Base-by-base conservation (phyloP, 108 stramenopile genomes). In the Nitzschia sp. region DNA sequence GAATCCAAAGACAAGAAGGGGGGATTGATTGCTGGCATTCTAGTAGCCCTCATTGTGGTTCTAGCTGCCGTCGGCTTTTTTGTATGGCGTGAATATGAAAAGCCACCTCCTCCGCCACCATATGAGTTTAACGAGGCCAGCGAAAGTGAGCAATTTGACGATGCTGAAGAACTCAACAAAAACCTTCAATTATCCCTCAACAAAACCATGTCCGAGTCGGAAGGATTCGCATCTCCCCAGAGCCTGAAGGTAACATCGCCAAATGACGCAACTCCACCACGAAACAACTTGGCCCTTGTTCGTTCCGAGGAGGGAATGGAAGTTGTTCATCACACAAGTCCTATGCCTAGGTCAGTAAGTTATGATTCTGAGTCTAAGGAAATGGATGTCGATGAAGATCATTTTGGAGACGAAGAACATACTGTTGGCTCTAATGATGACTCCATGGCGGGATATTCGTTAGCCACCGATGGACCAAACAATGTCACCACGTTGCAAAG, bases 391-490 rank as follows among this genome's bases (percentile, higher is more conserved):
- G 61, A 62, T 38, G 41, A 10, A 11, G 61, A 62, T 24, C 17
- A 2, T 1, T 21, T 20, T 22, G 22, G 42, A 20, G 61, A 43
- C 41, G 61, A 44, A 44, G 22, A 43, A 1, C 61, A 24, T 43
- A 44, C 61, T 1, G 21, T 62, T 20, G 61, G 11, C 1, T 63
- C 61, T 2, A 56, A 55, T 46, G 71, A 71, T 20, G 71, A 71
- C 3, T 71, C 71, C 8, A 71, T 71, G 71, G 61, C 61, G 38
- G 71, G 71, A 22, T 71, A 63, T 48, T 71, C 71, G 41, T 52
- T 71, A 42, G 51, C 59, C 10, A 63, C 61, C 5, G 61, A 62
- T 22, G 41, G 41, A 62, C 61, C 61, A 9, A 6, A 62, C 17
- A 17, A 17, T 3, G 46, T 6, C 14, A 17, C 46, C n/a, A 48